phyloP scores from a whole-genome alignment of 345 rosid genomes.

The Angophora floribunda region DNA sequence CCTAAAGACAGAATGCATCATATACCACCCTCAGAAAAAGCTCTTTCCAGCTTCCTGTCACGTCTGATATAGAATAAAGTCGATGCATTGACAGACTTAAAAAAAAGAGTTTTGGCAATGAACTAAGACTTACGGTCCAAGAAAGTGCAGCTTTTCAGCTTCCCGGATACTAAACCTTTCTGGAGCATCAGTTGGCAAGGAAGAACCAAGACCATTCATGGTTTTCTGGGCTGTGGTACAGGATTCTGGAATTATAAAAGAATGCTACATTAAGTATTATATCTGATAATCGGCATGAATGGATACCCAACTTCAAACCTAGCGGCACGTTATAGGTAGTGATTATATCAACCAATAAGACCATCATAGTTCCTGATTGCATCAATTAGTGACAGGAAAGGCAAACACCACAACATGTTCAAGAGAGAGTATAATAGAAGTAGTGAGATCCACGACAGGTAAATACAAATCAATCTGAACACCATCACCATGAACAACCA shows the following conservation, averaged over 20 bases:
- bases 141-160: constrained; percentile 62
- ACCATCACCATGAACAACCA: background rate
- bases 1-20: background rate
- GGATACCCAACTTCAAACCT: background rate
- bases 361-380: background rate
- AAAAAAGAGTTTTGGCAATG: background rate
- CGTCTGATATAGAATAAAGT: background rate
- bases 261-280: background rate
- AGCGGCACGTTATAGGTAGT: background rate
- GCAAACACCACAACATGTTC: background rate
- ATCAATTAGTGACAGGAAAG: background rate
- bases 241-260: constrained; percentile 4
- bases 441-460: background rate
- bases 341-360: background rate
- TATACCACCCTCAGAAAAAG: background rate
- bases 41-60: background rate
- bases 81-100: background rate
- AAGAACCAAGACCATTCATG: constrained; percentile 18
- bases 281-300: background rate
- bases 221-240: constrained; percentile 38
- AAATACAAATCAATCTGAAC: background rate
- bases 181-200: constrained; percentile 36
- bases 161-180: constrained; percentile 72
- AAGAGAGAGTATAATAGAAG: background rate
- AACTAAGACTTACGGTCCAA: constrained; percentile 61